phyloP scores from a whole-genome alignment of 1,284 basidiomycete species.

The Malassezia yamatoensis region DNA sequence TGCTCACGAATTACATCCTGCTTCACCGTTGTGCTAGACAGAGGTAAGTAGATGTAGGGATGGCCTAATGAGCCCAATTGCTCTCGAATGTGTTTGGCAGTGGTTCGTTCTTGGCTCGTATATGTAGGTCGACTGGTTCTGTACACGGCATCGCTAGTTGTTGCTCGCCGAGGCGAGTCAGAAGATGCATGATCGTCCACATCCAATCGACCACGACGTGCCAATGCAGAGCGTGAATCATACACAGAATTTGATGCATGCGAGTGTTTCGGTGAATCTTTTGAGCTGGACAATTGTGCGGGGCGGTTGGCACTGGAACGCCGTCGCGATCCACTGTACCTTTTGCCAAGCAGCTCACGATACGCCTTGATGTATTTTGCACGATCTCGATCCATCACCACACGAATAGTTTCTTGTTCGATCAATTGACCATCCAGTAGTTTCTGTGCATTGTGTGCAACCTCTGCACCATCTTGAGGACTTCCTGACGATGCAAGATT shows the following conservation, averaged over 20 bases:
- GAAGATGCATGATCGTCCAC: neutral
- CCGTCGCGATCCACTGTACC: conserved; percentile 13
- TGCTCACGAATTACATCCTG: conserved; percentile 25
- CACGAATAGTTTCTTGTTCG: conserved; percentile 9
- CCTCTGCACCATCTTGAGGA: conserved; percentile 24
- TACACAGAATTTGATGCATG: neutral
- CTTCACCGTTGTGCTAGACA: conserved; percentile 21
- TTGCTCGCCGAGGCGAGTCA: conserved; percentile 8
- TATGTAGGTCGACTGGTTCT: neutral
- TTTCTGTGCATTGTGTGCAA: conserved; percentile 19
- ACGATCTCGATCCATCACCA: conserved; percentile 49
- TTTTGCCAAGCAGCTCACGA: conserved; percentile 54
- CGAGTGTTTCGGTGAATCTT: neutral
- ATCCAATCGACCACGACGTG: neutral
- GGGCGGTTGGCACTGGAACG: neutral
- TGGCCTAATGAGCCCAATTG: conserved; percentile 15
- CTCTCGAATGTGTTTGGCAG: conserved; percentile 10
- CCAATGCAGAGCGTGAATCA: neutral
- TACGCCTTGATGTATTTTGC: conserved; percentile 48
- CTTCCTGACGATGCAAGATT: conserved; percentile 22
- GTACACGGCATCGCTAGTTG: conserved; percentile 9
- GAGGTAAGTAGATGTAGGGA: conserved; percentile 29
- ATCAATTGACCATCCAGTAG: conserved; percentile 20
- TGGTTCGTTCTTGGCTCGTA: neutral
- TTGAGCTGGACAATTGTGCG: neutral